A percentile compares a stretch with the other conserved stretches of the same genome.
phyloP scores from a whole-genome alignment of 192 early-diverging fungal genomes.

The Gigaspora rosea region DNA sequence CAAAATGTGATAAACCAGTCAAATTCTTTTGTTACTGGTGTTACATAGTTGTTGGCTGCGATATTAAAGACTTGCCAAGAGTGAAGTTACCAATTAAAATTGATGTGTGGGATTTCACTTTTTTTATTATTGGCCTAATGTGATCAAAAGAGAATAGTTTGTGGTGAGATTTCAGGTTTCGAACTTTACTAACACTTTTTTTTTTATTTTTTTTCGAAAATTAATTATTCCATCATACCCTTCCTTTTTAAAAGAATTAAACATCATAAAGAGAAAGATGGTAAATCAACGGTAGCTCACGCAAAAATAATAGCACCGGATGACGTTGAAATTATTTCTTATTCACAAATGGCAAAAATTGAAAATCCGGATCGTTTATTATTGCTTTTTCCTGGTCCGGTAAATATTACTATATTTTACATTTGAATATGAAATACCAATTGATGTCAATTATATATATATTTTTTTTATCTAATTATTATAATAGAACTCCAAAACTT shows the following conservation, averaged over 20 bases:
- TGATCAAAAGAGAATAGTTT: too few relatives aligned
- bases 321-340: slow-evolving; percentile 66
- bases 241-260: slow-evolving; percentile 55
- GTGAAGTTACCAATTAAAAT: slow-evolving; percentile 72
- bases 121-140: not conserved
- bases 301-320: slow-evolving; percentile 74
- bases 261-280: slow-evolving; percentile 75
- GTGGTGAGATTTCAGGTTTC: too few relatives aligned
- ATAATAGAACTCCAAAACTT: slow-evolving; percentile 62
- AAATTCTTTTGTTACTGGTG: slow-evolving; percentile 80
- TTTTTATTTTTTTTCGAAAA: too few relatives aligned
- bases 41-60: slow-evolving; percentile 52
- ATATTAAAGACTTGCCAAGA: slow-evolving; percentile 53
- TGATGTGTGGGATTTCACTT: slow-evolving; percentile 54
- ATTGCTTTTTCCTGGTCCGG: slow-evolving; percentile 85
- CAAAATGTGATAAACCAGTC: slow-evolving; percentile 61
- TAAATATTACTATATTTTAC: slow-evolving; percentile 37
- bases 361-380: slow-evolving; percentile 68
- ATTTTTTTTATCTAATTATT: not conserved
- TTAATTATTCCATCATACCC: too few relatives aligned
- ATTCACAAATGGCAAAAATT: slow-evolving; percentile 53
- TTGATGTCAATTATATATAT: not conserved
- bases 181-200: too few relatives aligned
- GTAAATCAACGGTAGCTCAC: slow-evolving; percentile 89
- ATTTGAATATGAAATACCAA: slow-evolving; percentile 6